These are phyloP conservation scores for Phialophora tarda DNA, from an alignment of 2,329 filamentous ascomycete species.

Conservation along the genomic window DNA sequence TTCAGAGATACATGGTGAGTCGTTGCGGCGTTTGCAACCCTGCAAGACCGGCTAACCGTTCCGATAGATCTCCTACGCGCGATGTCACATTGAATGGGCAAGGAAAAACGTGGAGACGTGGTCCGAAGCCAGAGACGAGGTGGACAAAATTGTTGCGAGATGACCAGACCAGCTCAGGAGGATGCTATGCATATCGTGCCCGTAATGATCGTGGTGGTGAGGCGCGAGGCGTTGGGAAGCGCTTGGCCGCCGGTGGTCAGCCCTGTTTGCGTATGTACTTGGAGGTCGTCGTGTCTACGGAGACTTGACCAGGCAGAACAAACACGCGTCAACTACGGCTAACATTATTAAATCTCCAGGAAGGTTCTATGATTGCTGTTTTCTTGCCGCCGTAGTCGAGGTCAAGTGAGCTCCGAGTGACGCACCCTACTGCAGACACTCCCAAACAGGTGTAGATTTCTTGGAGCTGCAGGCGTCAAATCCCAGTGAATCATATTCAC, in stretches of 20 bases:
- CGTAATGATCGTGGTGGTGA: background rate
- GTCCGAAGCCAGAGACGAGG: conserved; percentile 86
- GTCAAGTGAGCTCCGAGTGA: background rate
- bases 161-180: conserved; percentile 11
- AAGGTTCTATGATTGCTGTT: background rate
- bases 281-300: background rate
- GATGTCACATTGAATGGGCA: conserved; percentile 93
- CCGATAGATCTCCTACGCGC: conserved; percentile 81
- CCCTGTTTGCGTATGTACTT: background rate
- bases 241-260: background rate
- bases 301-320: conserved; percentile 1
- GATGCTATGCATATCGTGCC: background rate
- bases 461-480: background rate
- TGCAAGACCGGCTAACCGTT: background rate
- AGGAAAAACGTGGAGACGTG: conserved; percentile 88
- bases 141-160: conserved; percentile 74
- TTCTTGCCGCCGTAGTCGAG: background rate
- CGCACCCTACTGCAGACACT: background rate
- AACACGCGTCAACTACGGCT: conserved; percentile 6
- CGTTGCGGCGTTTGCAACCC: background rate
- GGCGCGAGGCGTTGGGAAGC: conserved; percentile 7
- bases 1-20: conserved; percentile 93
- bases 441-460: background rate
- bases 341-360: background rate
- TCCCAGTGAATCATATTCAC: background rate